A percentile compares a stretch with the other conserved stretches of the same genome.
Evolutionary conservation across 2,329 filamentous ascomycete species (phyloP).

Genomic region (Talaromyces islandicus): DNA sequence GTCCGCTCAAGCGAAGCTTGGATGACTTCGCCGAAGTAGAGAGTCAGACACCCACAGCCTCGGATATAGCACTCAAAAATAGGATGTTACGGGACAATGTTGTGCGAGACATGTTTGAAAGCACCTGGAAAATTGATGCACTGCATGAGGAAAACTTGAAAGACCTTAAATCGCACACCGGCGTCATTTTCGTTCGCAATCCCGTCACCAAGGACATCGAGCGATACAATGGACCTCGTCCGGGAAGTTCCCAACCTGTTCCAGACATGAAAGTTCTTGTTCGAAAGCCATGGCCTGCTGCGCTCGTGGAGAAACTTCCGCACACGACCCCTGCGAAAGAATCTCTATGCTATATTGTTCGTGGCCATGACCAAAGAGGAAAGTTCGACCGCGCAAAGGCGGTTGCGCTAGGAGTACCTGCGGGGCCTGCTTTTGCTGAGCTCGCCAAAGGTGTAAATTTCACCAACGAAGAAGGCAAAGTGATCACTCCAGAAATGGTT

Average conservation of each 20-base stretch:
- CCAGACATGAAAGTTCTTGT: slow-evolving; percentile 67
- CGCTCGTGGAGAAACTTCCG: slow-evolving; percentile 60
- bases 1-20: slow-evolving; percentile 42
- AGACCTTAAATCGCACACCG: slow-evolving; percentile 61
- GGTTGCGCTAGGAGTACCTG: slow-evolving; percentile 56
- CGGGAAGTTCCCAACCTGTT: slow-evolving; percentile 44
- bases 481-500: slow-evolving; percentile 82
- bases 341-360: slow-evolving; percentile 81
- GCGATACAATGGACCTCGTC: slow-evolving; percentile 63
- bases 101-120: slow-evolving; percentile 74
- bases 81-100: slow-evolving; percentile 54
- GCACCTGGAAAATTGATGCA: slow-evolving; percentile 65
- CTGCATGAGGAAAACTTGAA: slow-evolving; percentile 61
- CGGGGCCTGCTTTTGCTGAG: slow-evolving; percentile 51
- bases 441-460: slow-evolving; percentile 62
- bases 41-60: slow-evolving; percentile 1
- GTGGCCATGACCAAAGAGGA: slow-evolving; percentile 68
- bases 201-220: slow-evolving; percentile 57
- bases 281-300: slow-evolving; percentile 72
- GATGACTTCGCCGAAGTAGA: slow-evolving; percentile 42
- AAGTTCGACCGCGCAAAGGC: slow-evolving; percentile 69
- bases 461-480: slow-evolving; percentile 56
- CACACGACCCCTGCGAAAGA: slow-evolving; percentile 58
- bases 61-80: slow-evolving; percentile 29
- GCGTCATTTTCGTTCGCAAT: slow-evolving; percentile 63